Evolutionary conservation across 192 early-diverging fungal species (phyloP), one percentile per base, ranked within the genome.

Genomic region (Chytriomyces confervae): DNA sequence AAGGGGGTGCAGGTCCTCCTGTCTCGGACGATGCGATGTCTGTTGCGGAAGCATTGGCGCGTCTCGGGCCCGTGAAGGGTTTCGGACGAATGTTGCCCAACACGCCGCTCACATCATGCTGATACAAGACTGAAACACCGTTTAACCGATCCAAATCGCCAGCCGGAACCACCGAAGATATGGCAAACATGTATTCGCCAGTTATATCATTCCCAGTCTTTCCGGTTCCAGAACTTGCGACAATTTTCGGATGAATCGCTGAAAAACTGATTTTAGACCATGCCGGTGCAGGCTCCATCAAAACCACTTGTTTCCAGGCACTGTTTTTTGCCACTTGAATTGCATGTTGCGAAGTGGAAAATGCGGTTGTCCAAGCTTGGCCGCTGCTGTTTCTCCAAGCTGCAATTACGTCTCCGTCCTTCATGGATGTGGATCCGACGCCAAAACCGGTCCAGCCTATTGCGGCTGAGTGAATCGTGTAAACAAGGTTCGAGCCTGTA

Each of bases 211-310:
- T 72, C 29, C 51, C 70, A 7, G 9, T 11, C 18, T 27, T 8
- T 10, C 43, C 70, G 8, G 70, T 24, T 18, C 29, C 70, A 9
- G 50, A n/a, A 4, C 11, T 36, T 57, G 20, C 16, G 16, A 70
- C 36, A 5, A 11, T 18, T 50, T 70, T 27, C 10, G 23, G 20
- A n/a, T 63, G 49, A 9, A 60, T 27, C 13, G 50, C 77, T 6
- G 77, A 46, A 47, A 78, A 78, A 3, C 68, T 71, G 24, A 78
- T 44, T 43, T 62, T 51, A 16, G 77, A 67, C 77, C 77, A 78
- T 11, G 66, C 10, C 1, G 77, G 77, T 16, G 61, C 18, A 50
- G 77, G 50, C 7, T 29, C 29, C 7, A 13, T 11, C 36, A 78
- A 43, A 7, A 23, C 50, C 11, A 66, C 20, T 46, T 70, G 27